Conservation (phyloP, 2,329 filamentous ascomycete species). For the Exophiala lecanii-corni region DNA sequence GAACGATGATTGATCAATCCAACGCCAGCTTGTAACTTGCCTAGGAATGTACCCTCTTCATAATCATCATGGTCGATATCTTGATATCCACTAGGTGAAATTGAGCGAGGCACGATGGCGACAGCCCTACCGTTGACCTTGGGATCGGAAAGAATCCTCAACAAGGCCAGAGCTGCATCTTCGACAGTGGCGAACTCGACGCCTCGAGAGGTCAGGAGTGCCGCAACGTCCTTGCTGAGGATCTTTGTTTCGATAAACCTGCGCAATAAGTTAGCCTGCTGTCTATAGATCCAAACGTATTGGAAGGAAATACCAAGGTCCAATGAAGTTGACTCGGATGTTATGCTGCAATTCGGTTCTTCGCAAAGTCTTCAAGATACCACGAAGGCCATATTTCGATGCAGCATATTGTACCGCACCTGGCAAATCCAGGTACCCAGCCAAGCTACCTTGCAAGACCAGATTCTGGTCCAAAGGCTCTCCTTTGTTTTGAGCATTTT, state of each 20-base stretch:
- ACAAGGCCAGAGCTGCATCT: constrained; percentile 14
- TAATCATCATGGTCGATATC: constrained; percentile 36
- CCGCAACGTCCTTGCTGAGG: constrained; percentile 28
- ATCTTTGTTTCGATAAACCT: constrained; percentile 36
- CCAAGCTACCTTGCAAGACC: constrained; percentile 33
- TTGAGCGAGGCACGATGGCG: constrained; percentile 32
- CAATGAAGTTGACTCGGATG: constrained; percentile 36
- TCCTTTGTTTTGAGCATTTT: constrained; percentile 26
- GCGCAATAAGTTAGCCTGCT: background rate
- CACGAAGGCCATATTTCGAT: constrained; percentile 36
- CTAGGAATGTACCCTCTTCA: constrained; percentile 18
- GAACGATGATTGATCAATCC: constrained; percentile 8
- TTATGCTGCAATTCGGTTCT: constrained; percentile 35
- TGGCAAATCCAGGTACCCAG: constrained; percentile 33
- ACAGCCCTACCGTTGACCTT: constrained; percentile 26
- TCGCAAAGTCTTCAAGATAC: constrained; percentile 35
- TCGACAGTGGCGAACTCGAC: constrained; percentile 20
- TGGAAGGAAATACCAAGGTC: constrained; percentile 35
- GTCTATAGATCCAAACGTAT: constrained; percentile 11
- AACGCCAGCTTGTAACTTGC: constrained; percentile 2
- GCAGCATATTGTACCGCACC: constrained; percentile 33
- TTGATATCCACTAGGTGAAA: constrained; percentile 31
- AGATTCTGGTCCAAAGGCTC: constrained; percentile 27
- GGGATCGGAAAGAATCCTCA: constrained; percentile 17
- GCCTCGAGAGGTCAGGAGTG: constrained; percentile 20